Percentiles rank a stretch among this genome's conserved stretches.
Evolutionary conservation across 441 rosid genomes (phyloP).

Genomic region (Biscutella laevigata): DNA sequence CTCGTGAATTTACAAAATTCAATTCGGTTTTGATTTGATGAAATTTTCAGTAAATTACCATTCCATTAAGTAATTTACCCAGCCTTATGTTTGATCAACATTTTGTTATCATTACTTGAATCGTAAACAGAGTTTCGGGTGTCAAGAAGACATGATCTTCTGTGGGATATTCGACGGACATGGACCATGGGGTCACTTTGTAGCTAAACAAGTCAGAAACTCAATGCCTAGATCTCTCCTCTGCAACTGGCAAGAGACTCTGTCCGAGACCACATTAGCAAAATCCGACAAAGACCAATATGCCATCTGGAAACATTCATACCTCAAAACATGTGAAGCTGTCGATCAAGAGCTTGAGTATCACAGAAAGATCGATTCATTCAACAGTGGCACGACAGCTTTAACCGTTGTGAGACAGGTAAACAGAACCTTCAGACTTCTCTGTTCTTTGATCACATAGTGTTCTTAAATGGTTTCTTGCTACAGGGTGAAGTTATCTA

Average conservation of each 20-base stretch:
- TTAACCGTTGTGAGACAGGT: constrained; percentile 81
- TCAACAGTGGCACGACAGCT: constrained; percentile 79
- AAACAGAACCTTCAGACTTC: not conserved
- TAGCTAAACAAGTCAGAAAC: constrained; percentile 72
- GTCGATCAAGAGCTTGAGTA: constrained; percentile 66
- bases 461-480: constrained; percentile 5
- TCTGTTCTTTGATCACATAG: not conserved
- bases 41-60: too few relatives aligned
- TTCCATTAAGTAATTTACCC: too few relatives aligned
- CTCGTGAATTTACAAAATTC: too few relatives aligned
- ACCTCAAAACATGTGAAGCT: constrained; percentile 59
- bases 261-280: constrained; percentile 39
- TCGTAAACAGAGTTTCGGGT: constrained; percentile 56
- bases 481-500: constrained; percentile 56
- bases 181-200: constrained; percentile 93
- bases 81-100: too few relatives aligned
- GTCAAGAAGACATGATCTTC: constrained; percentile 76
- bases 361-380: constrained; percentile 56
- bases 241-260: constrained; percentile 74
- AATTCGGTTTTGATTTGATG: too few relatives aligned
- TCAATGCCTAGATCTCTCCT: constrained; percentile 60
- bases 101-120: not conserved
- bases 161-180: too few relatives aligned
- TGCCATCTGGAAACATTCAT: constrained; percentile 70
- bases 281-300: constrained; percentile 24